Evolutionary conservation across 257 asterid species (phyloP).

Genomic region (Jacaranda mimosifolia): DNA sequence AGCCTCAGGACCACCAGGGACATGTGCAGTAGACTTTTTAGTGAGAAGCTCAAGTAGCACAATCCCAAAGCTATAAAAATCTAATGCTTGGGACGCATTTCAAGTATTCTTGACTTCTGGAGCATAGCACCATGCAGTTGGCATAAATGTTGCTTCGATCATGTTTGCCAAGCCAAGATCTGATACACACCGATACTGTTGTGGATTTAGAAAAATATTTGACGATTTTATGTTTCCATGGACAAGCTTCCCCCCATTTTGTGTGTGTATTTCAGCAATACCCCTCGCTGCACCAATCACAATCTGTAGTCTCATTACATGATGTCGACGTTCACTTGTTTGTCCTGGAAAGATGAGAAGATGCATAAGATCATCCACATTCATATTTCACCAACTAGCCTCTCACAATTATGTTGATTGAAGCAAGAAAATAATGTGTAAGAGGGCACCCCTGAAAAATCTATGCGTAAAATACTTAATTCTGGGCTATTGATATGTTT

Average conservation of each 20-base stretch:
- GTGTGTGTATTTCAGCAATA: conserved; percentile 1
- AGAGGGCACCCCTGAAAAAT: too few species aligned
- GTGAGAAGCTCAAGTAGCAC: conserved; percentile 28
- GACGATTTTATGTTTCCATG: conserved; percentile 26
- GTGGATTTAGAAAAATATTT: conserved; percentile 2
- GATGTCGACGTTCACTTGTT: background rate
- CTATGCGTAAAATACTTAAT: too few species aligned
- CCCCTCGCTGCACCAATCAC: conserved; percentile 18
- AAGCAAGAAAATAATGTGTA: too few species aligned
- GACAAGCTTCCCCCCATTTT: conserved; percentile 17
- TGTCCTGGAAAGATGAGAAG: conserved; percentile 9
- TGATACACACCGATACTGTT: conserved; percentile 14
- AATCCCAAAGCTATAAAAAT: conserved; percentile 29
- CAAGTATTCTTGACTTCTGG: conserved; percentile 17
- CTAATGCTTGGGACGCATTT: conserved; percentile 11
- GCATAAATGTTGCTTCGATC: background rate
- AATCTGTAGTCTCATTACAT: conserved; percentile 1
- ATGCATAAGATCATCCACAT: background rate
- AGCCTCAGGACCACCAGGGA: conserved; percentile 9
- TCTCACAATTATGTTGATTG: too few species aligned
- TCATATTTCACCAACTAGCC: background rate
- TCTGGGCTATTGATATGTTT: too few species aligned
- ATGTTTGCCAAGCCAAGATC: conserved; percentile 14
- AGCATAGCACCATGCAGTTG: conserved; percentile 11
- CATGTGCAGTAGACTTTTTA: conserved; percentile 6